Conservation (phyloP, 768 basidiomycete species). For the Suillus occidentalis region DNA sequence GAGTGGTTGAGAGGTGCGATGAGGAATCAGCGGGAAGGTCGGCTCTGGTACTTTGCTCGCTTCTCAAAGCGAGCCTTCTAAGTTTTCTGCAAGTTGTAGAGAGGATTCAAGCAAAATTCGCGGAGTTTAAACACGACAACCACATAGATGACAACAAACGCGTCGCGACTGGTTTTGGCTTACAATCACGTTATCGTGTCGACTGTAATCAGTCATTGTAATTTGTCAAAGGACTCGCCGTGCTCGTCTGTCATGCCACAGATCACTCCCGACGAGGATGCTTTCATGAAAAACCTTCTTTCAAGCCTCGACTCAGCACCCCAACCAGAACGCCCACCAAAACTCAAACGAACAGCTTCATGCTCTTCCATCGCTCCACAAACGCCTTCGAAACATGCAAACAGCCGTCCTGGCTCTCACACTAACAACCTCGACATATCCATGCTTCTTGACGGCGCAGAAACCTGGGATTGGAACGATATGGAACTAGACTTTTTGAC, state of each 20-base stretch:
- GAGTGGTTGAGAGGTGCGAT: neutral
- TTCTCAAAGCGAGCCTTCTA: neutral
- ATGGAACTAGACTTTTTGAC: slow-evolving; percentile 50
- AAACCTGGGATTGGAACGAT: slow-evolving; percentile 69
- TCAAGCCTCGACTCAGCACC: slow-evolving; percentile 47
- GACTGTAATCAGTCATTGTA: neutral
- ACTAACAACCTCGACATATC: slow-evolving; percentile 42
- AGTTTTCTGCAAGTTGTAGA: neutral
- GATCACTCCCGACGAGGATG: slow-evolving; percentile 50
- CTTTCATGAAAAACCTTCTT: slow-evolving; percentile 56
- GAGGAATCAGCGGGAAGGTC: neutral
- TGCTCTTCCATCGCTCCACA: slow-evolving; percentile 1
- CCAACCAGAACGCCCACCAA: slow-evolving; percentile 31
- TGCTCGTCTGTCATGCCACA: slow-evolving; percentile 32
- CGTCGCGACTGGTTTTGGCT: neutral
- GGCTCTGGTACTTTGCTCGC: too few relatives aligned
- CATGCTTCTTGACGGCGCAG: slow-evolving; percentile 60
- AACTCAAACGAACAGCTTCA: slow-evolving; percentile 13
- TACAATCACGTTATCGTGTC: neutral
- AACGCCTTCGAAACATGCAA: slow-evolving; percentile 19
- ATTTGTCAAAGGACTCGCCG: too few relatives aligned
- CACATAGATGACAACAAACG: slow-evolving; percentile 5
- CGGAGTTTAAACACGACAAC: neutral
- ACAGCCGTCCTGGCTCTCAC: slow-evolving; percentile 10
- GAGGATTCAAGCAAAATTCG: neutral